Evolutionary conservation across 192 early-diverging fungal genomes (phyloP), one percentile per base, ranked within the genome.

Genomic region (Linnemannia elongata): DNA sequence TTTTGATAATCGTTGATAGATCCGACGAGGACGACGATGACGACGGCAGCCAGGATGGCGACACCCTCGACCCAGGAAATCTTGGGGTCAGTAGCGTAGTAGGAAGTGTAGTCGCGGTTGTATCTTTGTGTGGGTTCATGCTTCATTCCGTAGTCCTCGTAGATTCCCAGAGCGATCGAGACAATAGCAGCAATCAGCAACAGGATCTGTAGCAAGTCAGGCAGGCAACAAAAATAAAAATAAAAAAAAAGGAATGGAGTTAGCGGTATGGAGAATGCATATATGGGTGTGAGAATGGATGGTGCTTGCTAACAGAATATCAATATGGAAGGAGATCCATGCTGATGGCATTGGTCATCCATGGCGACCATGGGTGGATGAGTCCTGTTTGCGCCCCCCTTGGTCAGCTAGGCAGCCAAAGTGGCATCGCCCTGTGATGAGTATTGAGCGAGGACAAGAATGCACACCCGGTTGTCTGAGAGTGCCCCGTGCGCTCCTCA

Each of bases 21-120:
- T 13, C 95, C 94, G 39, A 95, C 95, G 18, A 94, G 76, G 17
- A 96, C 92, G 10, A 97, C 96, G n/a, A 97, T 93, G 12, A 94
- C 54, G 54, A 97, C 92, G 30, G 96, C 96, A 1, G 95, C 92
- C 71, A 97, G 90, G 70, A 96, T 97, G 10, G 95, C 95, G 41
- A 96, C 95, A 35, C 96, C 96, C 78, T 96, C 96, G 30, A 97
- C 94, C 96, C 96, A 97, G 66, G 94, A 91, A 41, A 96, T 91
- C 79, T 93, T 92, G 30, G 93, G 88, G 71, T 83, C 60, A 38
- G 55, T 88, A 69, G 60, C 83, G 41, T 72, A 54, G 36, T 87
- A 88, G 27, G 93, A 77, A 42, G 92, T 85, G 41, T 72, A 79
- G 72, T 94, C 91, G 54, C 90, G 88, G 38, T 70, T 78, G 68